These are phyloP conservation scores for Leccinum variabile DNA, from an alignment of 1,284 basidiomycete genomes.

Conservation along the genomic window DNA sequence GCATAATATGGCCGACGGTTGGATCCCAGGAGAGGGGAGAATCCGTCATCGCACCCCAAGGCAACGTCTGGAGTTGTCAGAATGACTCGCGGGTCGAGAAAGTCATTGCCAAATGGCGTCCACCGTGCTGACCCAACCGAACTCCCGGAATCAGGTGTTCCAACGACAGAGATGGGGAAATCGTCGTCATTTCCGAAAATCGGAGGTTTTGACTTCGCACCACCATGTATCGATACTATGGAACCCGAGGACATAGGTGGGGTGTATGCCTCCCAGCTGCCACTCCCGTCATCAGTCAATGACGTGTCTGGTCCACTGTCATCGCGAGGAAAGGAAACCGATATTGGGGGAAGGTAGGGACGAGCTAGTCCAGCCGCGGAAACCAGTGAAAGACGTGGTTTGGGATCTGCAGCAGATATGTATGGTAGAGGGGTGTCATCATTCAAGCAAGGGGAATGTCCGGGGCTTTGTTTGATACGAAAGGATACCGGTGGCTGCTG, in stretches of 20 bases:
- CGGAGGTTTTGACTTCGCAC: conserved; percentile 22
- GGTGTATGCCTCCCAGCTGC: conserved; percentile 57
- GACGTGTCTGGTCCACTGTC: conserved; percentile 52
- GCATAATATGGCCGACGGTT: conserved; percentile 22
- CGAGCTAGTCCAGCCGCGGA: conserved; percentile 36
- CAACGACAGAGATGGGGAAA: conserved; percentile 29
- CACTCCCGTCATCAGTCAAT: conserved; percentile 46
- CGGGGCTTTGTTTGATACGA: conserved; percentile 31
- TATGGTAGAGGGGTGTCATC: conserved; percentile 24
- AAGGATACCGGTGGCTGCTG: conserved; percentile 30
- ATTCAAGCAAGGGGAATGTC: conserved; percentile 31
- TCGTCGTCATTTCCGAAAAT: conserved; percentile 30
- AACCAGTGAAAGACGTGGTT: conserved; percentile 30
- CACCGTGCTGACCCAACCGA: conserved; percentile 22
- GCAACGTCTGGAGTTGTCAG: conserved; percentile 22
- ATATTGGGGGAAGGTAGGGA: conserved; percentile 31
- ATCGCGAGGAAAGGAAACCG: conserved; percentile 28
- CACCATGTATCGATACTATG: conserved; percentile 18
- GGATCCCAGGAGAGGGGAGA: conserved; percentile 23
- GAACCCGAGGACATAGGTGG: conserved; percentile 55
- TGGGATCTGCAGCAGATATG: conserved; percentile 5
- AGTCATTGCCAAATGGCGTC: conserved; percentile 26
- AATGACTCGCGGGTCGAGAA: conserved; percentile 32
- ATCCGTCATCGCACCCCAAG: conserved; percentile 28
- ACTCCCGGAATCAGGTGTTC: conserved; percentile 14